These are phyloP conservation scores for Baorangia bicolor DNA, from an alignment of 768 basidiomycete species.

Conservation along the genomic window DNA sequence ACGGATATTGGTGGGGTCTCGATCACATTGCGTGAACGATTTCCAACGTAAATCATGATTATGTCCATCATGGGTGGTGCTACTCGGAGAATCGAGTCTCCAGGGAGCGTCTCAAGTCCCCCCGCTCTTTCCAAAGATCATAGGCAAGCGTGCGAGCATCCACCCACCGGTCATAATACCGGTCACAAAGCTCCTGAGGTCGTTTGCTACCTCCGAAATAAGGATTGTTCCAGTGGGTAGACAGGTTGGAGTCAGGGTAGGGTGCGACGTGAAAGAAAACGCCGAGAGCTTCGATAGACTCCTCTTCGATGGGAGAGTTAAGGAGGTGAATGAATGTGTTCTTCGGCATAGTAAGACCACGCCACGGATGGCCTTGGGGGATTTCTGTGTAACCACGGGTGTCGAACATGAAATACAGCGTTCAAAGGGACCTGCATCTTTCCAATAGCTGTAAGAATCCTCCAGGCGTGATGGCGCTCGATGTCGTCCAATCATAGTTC, in stretches of 20 bases:
- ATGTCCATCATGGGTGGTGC: not conserved
- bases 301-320: not conserved
- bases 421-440: slow-evolving; percentile 10
- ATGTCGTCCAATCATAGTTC: not conserved
- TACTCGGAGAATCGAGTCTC: not conserved
- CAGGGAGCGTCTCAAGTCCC: slow-evolving; percentile 3
- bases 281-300: slow-evolving; percentile 7
- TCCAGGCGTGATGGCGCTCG: slow-evolving; percentile 5
- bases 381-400: slow-evolving; percentile 8
- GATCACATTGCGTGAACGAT: not conserved
- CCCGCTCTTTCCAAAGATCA: not conserved
- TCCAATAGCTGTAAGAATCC: slow-evolving; percentile 14
- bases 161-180: slow-evolving; percentile 5
- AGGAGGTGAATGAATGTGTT: not conserved
- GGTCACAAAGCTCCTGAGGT: not conserved
- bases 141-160: not conserved
- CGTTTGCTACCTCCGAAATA: not conserved
- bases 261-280: slow-evolving; percentile 13
- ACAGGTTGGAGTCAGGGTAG: slow-evolving; percentile 1
- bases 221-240: not conserved
- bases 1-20: no score
- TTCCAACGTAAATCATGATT: no score
- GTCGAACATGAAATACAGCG: slow-evolving; percentile 3
- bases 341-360: not conserved
- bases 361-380: slow-evolving; percentile 10